Evolutionary conservation across 345 rosid species (phyloP).

Genomic region (Crucihimalaya himalaica): DNA sequence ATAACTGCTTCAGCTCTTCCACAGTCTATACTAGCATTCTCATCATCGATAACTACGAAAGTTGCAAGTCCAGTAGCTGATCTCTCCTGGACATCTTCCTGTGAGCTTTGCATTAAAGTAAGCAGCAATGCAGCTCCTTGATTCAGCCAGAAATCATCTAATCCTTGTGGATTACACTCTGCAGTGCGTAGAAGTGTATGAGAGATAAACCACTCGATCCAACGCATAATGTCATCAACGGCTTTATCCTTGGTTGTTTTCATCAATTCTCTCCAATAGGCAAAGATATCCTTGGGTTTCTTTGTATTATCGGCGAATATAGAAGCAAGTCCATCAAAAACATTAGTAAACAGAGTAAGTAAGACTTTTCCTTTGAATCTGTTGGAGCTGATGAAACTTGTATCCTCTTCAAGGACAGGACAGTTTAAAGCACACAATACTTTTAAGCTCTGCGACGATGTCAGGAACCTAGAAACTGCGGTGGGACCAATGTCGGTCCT

Average conservation of each 20-base stretch:
- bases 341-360: constrained; percentile 54
- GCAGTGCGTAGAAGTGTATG: constrained; percentile 72
- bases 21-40: constrained; percentile 77
- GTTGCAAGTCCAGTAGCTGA: constrained; percentile 94
- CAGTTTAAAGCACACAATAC: constrained; percentile 82
- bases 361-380: constrained; percentile 65
- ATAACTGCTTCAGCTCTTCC: constrained; percentile 88
- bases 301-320: constrained; percentile 54
- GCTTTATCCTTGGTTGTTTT: constrained; percentile 42
- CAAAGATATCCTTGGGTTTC: constrained; percentile 54
- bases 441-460: constrained; percentile 65
- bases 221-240: constrained; percentile 59
- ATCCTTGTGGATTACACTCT: constrained; percentile 70
- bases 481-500: constrained; percentile 69
- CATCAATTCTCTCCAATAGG: constrained; percentile 54
- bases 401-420: constrained; percentile 59
- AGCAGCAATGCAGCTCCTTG: constrained; percentile 79
- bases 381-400: constrained; percentile 44
- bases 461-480: constrained; percentile 63
- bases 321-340: constrained; percentile 61
- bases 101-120: constrained; percentile 70
- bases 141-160: constrained; percentile 78
- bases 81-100: constrained; percentile 87
- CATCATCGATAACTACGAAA: constrained; percentile 83
- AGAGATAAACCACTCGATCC: constrained; percentile 81